Conservation (phyloP, 2,329 filamentous ascomycete species). For the Hypoxylon sp. region DNA sequence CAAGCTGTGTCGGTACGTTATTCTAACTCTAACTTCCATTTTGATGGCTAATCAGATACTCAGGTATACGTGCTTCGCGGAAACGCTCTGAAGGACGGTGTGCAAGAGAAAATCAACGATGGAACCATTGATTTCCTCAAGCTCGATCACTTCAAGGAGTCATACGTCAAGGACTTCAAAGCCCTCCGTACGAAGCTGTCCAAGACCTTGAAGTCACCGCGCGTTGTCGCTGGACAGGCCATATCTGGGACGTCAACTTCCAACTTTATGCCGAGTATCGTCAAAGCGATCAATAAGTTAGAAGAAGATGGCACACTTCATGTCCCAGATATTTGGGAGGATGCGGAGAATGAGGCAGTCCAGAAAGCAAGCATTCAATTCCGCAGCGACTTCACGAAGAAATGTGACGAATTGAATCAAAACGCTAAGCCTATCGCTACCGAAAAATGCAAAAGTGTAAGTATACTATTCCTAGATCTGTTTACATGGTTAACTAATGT, state of each 20-base stretch:
- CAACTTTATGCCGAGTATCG: conserved; percentile 5
- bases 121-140: conserved; percentile 1
- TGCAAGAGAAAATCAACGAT: conserved; percentile 3
- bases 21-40: not conserved
- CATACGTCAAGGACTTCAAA: conserved; percentile 5
- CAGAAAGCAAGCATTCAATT: not conserved
- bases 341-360: conserved; percentile 3
- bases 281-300: conserved; percentile 7
- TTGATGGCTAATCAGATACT: not conserved
- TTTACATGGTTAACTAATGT: not conserved
- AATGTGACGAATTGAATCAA: conserved; percentile 9
- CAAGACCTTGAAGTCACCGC: not conserved
- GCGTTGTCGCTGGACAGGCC: not conserved
- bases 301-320: conserved; percentile 3
- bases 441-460: conserved; percentile 1
- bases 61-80: conserved; percentile 2
- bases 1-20: conserved; percentile 6
- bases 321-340: conserved; percentile 5
- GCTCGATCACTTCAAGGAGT: conserved; percentile 5
- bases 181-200: conserved; percentile 3
- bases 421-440: not conserved
- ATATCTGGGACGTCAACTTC: conserved; percentile 4
- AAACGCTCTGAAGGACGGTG: conserved; percentile 1
- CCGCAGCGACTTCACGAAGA: conserved; percentile 6
- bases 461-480: not conserved